Evolutionary conservation across 2,329 filamentous ascomycete species (phyloP), one percentile per base, ranked within the genome.

Genomic region (Penicillium sp.): DNA sequence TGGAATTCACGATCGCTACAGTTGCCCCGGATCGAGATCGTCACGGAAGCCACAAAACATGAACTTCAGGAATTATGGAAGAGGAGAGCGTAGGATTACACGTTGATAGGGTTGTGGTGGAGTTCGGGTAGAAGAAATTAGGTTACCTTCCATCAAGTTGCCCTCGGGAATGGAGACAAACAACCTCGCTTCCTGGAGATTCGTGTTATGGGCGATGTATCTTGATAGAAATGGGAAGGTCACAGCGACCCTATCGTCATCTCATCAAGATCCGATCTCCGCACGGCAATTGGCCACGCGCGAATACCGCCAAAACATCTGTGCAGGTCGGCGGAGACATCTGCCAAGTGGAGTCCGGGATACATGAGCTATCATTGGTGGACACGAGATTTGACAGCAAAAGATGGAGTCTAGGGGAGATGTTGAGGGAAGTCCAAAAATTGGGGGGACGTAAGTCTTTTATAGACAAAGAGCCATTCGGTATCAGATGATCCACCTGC

Each of bases 141-240:
- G 39, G 49, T 52, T 52, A 52, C 49, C 37, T 19, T 26, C n/a
- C 49, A 57, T 58, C 47, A 61, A 63, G 61, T 67, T 66, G 59
- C 59, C 63, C 63, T 63, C 61, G 63, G 63, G 57, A 66, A 66
- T 57, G 58, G 52, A 54, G 51, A 55, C 49, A 39, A 54, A 48
- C 55, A 56, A 47, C 55, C 45, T 59, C 60, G 57, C 56, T 65
- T 55, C 58, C 57, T 58, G 58, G 60, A 54, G 54, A 41, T 60
- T 56, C 48, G 13, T 22, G 9, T 37, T 10, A 27, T 7, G 48
- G 27, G 10, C 10, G 27, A 47, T 16, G 9, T 21, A 19, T 41
- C 16, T 21, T 41, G 19, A 41, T 10, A 21, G 39, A 49, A 47
- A 41, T 43, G 53, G 58, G 56, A 60, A 62, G 49, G 52, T 55